Conservation (phyloP, 2,329 filamentous ascomycete species). For the Botrytis cinerea region DNA sequence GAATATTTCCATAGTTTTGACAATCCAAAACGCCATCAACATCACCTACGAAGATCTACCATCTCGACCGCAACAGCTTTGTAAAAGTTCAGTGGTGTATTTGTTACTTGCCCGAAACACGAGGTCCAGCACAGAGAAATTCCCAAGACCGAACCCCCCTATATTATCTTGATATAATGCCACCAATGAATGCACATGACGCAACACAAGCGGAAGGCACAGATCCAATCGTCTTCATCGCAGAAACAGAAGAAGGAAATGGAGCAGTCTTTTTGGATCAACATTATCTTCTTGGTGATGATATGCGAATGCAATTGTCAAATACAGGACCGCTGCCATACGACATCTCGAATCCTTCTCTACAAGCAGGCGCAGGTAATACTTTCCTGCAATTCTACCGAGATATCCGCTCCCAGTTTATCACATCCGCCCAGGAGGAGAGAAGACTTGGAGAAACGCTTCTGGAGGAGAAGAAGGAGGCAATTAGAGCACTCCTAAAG, state of each 20-base stretch:
- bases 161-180: background rate
- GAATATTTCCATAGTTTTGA: too few species aligned
- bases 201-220: background rate
- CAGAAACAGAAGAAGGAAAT: background rate
- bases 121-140: background rate
- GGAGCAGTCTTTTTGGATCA: fast-evolving
- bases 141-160: background rate
- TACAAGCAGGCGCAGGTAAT: background rate
- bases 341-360: fast-evolving
- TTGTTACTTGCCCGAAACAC: background rate
- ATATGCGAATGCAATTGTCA: background rate
- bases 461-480: background rate
- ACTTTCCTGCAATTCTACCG: too few species aligned
- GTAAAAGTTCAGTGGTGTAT: background rate
- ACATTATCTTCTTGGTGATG: background rate
- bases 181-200: background rate
- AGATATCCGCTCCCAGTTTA: too few species aligned
- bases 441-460: background rate
- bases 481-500: background rate
- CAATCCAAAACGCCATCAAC: background rate
- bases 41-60: background rate
- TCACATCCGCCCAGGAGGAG: background rate
- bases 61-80: background rate
- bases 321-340: background rate
- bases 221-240: background rate